These are phyloP conservation scores for Artemisia annua DNA, from an alignment of 129 eudicot species.

Conservation along the genomic window DNA sequence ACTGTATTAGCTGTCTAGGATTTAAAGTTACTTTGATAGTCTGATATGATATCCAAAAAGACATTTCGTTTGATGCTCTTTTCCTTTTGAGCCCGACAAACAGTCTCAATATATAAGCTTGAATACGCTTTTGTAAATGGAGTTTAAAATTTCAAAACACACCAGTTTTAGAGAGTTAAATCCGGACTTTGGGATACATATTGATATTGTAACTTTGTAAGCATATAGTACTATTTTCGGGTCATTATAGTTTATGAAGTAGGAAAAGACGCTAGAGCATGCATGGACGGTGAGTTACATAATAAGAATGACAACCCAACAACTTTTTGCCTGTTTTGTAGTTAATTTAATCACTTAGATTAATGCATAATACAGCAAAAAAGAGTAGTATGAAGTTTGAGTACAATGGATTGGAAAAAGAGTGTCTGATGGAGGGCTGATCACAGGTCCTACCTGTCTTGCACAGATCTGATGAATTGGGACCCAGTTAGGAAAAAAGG, in stretches of 20 bases:
- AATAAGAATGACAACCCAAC: slow-evolving; percentile 31
- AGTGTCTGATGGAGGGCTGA: slow-evolving; percentile 31
- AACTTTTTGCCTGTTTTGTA: slow-evolving; percentile 21
- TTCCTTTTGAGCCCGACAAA: too few relatives aligned
- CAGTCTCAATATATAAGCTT: too few relatives aligned
- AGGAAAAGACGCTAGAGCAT: not conserved
- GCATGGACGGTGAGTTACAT: slow-evolving; percentile 13
- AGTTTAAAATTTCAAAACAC: not conserved
- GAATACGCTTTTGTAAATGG: not conserved
- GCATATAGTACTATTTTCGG: not conserved
- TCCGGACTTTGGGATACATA: not conserved
- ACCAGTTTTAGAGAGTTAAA: too few relatives aligned
- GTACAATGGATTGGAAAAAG: slow-evolving; percentile 32
- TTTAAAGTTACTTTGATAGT: slow-evolving; percentile 24
- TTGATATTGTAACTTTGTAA: not conserved
- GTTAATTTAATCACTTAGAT: slow-evolving; percentile 26
- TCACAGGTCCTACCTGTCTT: slow-evolving; percentile 44
- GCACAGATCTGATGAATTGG: slow-evolving; percentile 21
- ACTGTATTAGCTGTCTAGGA: slow-evolving; percentile 23
- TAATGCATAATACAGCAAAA: slow-evolving; percentile 30
- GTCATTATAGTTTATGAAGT: not conserved
- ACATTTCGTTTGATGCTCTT: not conserved
- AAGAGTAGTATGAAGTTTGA: slow-evolving; percentile 30
- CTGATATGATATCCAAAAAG: slow-evolving; percentile 13
- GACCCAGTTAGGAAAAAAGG: slow-evolving; percentile 24